phyloP scores from a whole-genome alignment of 768 basidiomycete species.

The Suillus ampliporus region DNA sequence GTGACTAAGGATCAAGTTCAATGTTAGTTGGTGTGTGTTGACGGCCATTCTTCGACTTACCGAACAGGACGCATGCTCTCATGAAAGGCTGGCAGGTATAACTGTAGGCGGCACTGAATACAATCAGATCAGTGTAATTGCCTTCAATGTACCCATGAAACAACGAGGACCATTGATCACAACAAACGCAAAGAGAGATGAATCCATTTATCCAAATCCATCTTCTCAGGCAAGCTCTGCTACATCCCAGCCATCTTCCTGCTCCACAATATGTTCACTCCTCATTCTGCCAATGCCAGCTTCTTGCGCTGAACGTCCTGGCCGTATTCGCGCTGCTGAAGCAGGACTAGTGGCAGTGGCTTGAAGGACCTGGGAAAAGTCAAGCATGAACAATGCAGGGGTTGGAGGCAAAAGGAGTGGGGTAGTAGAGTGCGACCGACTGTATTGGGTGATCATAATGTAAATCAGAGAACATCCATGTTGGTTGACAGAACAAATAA shows the following conservation, averaged over 20 bases:
- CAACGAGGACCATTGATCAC: too few species aligned
- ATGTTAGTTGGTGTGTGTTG: too few species aligned
- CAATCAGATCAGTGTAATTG: too few species aligned
- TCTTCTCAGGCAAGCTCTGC: constrained; percentile 38
- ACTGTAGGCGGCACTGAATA: too few species aligned
- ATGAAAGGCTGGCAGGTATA: too few species aligned
- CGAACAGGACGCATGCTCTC: too few species aligned
- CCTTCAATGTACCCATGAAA: too few species aligned
- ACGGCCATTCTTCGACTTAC: too few species aligned
- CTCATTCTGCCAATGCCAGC: constrained; percentile 22
- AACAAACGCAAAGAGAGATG: too few species aligned
- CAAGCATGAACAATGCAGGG: constrained; percentile 64
- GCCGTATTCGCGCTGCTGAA: constrained; percentile 37
- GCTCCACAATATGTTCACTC: constrained; percentile 42
- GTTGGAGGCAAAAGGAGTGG: constrained; percentile 66
- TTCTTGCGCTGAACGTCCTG: constrained; percentile 15
- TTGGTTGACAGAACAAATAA: constrained; percentile 3
- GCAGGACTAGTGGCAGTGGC: constrained; percentile 72
- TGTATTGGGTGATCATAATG: constrained; percentile 20
- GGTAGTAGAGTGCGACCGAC: constrained; percentile 65
- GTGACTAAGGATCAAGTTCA: too few species aligned
- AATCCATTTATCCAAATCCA: constrained; percentile 19
- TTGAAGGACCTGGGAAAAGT: constrained; percentile 81
- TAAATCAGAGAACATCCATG: constrained; percentile 3
- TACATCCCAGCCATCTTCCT: constrained; percentile 59